Percentiles rank a stretch among this genome's conserved stretches.
Evolutionary conservation across 768 basidiomycete species (phyloP).

Genomic region (Tricholoma sp.): DNA sequence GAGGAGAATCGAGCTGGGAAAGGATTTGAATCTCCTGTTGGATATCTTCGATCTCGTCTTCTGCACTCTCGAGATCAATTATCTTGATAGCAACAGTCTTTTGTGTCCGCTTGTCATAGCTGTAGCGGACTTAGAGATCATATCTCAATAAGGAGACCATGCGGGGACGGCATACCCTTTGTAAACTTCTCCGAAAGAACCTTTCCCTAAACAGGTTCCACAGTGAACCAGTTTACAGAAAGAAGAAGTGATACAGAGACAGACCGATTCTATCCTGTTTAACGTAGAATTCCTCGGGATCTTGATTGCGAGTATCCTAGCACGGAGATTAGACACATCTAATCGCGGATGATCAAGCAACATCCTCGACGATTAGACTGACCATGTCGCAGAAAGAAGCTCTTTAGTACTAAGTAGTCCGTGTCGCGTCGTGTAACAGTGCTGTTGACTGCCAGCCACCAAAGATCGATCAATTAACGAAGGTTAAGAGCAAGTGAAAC

Average conservation of each 20-base stretch:
- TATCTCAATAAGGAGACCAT: not conserved
- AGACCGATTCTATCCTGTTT: conserved; percentile 95
- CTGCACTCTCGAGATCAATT: conserved; percentile 97
- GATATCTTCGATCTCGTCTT: conserved; percentile 99
- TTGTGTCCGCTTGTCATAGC: conserved; percentile 93
- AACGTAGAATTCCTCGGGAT: conserved; percentile 96
- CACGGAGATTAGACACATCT: conserved; percentile 7
- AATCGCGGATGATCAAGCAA: conserved; percentile 22
- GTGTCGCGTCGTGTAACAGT: conserved; percentile 31
- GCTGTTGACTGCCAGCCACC: conserved; percentile 3
- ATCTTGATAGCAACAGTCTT: conserved; percentile 99
- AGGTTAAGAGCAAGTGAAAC: not conserved
- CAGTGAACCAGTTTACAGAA: conserved; percentile 6
- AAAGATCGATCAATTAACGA: not conserved
- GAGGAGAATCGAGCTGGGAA: conserved; percentile 91
- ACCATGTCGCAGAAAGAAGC: conserved; percentile 23
- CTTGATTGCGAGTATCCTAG: conserved; percentile 38
- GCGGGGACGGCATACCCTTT: conserved; percentile 65
- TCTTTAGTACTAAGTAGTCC: conserved; percentile 11
- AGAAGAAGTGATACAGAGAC: conserved; percentile 12
- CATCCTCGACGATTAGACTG: not conserved
- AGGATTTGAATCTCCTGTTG: conserved; percentile 99
- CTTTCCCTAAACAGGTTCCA: conserved; percentile 64
- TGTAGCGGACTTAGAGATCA: conserved; percentile 26
- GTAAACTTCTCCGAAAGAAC: conserved; percentile 99